Conservation (phyloP, 2,329 filamentous ascomycete genomes). For the Claviceps sp. region DNA sequence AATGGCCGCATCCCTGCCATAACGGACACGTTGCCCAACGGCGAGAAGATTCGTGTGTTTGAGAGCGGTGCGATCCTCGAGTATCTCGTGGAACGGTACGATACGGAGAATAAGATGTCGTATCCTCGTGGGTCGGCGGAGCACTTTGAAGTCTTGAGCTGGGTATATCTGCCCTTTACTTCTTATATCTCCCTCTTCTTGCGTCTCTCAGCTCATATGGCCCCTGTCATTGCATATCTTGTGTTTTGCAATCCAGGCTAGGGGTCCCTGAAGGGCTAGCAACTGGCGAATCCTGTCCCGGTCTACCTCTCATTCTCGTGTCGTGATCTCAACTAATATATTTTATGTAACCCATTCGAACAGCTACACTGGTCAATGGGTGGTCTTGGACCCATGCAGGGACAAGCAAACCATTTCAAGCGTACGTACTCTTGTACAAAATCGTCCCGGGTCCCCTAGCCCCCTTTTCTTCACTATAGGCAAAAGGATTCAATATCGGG, state of each 20-base stretch:
- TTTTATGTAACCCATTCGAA: neutral
- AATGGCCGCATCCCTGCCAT: constrained; percentile 85
- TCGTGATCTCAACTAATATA: too few species aligned
- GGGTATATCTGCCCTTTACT: constrained; percentile 33
- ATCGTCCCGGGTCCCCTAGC: too few species aligned
- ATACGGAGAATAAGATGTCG: constrained; percentile 68
- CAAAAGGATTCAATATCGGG: too few species aligned
- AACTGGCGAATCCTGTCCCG: too few species aligned
- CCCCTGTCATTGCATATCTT: too few species aligned
- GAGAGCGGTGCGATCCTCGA: constrained; percentile 76
- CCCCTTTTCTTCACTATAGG: too few species aligned
- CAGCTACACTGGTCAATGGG: constrained; percentile 63
- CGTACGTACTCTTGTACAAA: constrained; percentile 26
- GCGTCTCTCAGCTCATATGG: too few species aligned
- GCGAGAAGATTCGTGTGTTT: constrained; percentile 61
- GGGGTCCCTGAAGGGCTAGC: too few species aligned
- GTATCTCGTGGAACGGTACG: constrained; percentile 73
- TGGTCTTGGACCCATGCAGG: constrained; percentile 69
- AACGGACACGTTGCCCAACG: constrained; percentile 65
- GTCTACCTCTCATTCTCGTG: too few species aligned
- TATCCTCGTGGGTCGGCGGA: constrained; percentile 62
- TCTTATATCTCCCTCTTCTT: neutral
- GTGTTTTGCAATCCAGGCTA: too few species aligned
- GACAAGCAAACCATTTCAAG: constrained; percentile 70
- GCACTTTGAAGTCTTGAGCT: constrained; percentile 68